Conservation (phyloP, 1,284 basidiomycete genomes). For the Rhodotorula sp. region DNA sequence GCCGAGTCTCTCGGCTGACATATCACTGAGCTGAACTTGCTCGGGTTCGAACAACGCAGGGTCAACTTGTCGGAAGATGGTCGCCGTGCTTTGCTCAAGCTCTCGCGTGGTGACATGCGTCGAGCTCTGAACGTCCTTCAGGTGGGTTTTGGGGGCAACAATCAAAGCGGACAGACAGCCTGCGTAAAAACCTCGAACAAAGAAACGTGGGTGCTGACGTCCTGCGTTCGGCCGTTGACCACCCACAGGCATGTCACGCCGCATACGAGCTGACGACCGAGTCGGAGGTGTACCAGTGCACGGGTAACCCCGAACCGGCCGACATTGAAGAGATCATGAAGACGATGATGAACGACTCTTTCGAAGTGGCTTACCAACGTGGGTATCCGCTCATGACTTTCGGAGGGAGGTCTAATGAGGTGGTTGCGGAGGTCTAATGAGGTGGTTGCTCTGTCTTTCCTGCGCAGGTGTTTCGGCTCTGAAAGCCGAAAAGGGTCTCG, state of each 20-base stretch:
- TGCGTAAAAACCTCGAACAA: too few relatives aligned
- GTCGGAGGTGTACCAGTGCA: constrained; percentile 92
- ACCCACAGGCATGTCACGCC: constrained; percentile 77
- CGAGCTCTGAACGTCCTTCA: constrained; percentile 93
- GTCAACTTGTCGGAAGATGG: constrained; percentile 85
- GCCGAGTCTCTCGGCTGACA: too few relatives aligned
- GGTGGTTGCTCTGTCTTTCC: too few relatives aligned
- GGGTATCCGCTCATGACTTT: constrained; percentile 47
- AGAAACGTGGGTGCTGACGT: neutral
- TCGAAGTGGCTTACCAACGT: constrained; percentile 88
- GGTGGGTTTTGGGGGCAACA: constrained; percentile 39
- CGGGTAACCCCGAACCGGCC: constrained; percentile 88
- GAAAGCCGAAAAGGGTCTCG: constrained; percentile 88
- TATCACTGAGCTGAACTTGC: too few relatives aligned
- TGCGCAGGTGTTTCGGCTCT: constrained; percentile 73
- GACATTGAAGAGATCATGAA: constrained; percentile 92
- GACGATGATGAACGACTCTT: constrained; percentile 95
- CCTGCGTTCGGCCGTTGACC: neutral
- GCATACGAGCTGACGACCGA: constrained; percentile 87
- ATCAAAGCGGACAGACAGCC: too few relatives aligned
- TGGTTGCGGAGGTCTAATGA: too few relatives aligned
- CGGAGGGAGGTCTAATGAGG: too few relatives aligned
- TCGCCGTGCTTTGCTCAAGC: constrained; percentile 80
- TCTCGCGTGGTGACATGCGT: constrained; percentile 96
- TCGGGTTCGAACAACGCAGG: constrained; percentile 53